Evolutionary conservation across 1,284 basidiomycete species (phyloP), one percentile per base, ranked within the genome.

Genomic region (Ceratobasidium sp.): DNA sequence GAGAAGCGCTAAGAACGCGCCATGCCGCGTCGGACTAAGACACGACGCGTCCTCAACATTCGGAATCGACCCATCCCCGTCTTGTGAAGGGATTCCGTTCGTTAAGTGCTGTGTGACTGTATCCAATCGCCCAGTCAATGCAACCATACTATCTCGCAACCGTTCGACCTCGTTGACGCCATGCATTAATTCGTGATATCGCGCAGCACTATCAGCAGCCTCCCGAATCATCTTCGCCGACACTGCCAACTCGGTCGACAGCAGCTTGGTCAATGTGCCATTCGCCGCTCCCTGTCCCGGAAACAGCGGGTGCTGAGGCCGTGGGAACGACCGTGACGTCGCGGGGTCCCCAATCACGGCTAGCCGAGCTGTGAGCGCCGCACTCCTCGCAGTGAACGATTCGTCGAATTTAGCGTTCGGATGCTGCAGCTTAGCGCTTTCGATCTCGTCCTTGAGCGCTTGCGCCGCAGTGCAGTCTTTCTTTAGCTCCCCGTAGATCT

Each of bases 401-500:
- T 85, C 81, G 80, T 89, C 90, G 80, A 90, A 90, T 63, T 90
- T 87, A 73, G 86, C 80, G 17, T 86, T 89, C 17, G 93, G 93
- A 80, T 92, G 92, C 72, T 87, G 84, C 44, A 89, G 82, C 77
- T 85, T 89, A 2, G 92, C 91, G 0, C 85, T 88, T 79, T 92
- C 90, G 29, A 95, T 88, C 79, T 95, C 93, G 76, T 92, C 90
- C 17, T 90, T 79, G 11, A 95, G 84, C 47, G 86, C 88, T 79
- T 89, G 88, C 9, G 91, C 90, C 33, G 86, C 84, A 36, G 81
- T 81, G 77, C 89, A 88, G 81, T 94, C 93, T 82, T 93, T 94
- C 83, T 88, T 86, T 11, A 91, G 92, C 81, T 93, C 92, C 50
- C 91, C 88, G 77, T 93, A 94, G 59, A 91, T 86, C 82, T 93